Conservation (phyloP, 345 rosid genomes). For the Gynandropsis gynandra region DNA sequence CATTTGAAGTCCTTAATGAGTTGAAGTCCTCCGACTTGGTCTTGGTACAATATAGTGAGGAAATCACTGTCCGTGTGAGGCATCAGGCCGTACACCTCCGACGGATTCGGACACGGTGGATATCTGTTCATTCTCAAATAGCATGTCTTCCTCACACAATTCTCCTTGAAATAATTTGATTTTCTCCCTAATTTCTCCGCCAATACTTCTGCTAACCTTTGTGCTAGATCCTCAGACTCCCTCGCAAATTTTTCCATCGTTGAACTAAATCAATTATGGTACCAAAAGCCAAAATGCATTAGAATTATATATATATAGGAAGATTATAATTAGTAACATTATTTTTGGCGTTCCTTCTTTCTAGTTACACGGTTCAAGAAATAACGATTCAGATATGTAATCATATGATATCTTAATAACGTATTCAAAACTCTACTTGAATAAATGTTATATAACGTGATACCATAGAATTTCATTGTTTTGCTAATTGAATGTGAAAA, state of each 20-base stretch:
- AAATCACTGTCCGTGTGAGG: conserved; percentile 98
- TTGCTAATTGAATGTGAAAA: too few relatives aligned
- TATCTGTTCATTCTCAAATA: conserved; percentile 80
- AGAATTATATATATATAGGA: background rate
- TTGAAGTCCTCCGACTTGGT: conserved; percentile 87
- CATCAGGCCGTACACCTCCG: conserved; percentile 57
- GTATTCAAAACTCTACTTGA: too few relatives aligned
- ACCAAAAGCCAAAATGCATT: background rate
- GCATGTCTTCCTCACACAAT: conserved; percentile 66
- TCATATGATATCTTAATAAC: too few relatives aligned
- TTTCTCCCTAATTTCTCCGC: conserved; percentile 53
- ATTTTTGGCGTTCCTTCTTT: too few relatives aligned
- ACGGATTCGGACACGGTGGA: conserved; percentile 64
- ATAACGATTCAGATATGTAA: too few relatives aligned
- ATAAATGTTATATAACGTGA: too few relatives aligned
- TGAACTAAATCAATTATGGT: conserved; percentile 29
- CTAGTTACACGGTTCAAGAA: too few relatives aligned
- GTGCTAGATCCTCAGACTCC: conserved; percentile 53
- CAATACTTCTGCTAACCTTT: conserved; percentile 50
- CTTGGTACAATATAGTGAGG: conserved; percentile 83
- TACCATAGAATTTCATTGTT: too few relatives aligned
- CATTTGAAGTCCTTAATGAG: conserved; percentile 69
- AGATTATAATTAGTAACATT: background rate
- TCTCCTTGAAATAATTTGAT: conserved; percentile 51
- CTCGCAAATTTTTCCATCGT: conserved; percentile 60